Conservation (phyloP, 2,329 filamentous ascomycete genomes). For the Metarhizium anisopliae region DNA sequence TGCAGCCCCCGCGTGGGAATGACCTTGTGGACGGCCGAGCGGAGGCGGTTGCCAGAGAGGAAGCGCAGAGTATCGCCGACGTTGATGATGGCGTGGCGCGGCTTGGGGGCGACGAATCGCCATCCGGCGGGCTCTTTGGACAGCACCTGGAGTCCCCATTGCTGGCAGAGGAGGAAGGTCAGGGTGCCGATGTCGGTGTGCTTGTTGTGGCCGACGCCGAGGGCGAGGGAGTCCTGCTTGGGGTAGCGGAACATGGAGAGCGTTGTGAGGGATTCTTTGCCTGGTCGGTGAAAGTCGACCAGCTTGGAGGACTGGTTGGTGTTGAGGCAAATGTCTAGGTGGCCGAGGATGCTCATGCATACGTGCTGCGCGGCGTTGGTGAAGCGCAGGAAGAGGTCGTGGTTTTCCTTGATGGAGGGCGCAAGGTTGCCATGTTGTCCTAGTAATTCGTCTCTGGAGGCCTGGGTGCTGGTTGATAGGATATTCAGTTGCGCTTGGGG, state of each 20-base stretch:
- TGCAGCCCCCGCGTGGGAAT: background rate
- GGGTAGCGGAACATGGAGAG: constrained; percentile 29
- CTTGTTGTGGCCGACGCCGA: constrained; percentile 32
- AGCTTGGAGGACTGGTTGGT: background rate
- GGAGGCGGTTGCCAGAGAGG: constrained; percentile 5
- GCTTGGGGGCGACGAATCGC: constrained; percentile 5
- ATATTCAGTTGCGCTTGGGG: no score
- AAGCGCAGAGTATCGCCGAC: constrained; percentile 8
- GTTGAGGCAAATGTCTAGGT: no score
- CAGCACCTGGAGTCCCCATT: constrained; percentile 46
- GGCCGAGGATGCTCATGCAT: no score
- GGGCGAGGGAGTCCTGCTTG: constrained; percentile 14
- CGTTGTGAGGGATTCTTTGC: no score
- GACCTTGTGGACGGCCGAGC: constrained; percentile 8
- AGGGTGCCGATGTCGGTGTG: constrained; percentile 45
- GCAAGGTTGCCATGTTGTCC: no score
- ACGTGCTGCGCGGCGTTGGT: no score
- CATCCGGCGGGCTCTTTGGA: constrained; percentile 23
- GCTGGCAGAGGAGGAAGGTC: constrained; percentile 42
- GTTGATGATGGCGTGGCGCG: constrained; percentile 7
- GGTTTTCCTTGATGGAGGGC: no score
- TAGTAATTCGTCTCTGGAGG: no score
- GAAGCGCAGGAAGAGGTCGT: no score
- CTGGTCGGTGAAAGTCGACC: constrained; percentile 27
- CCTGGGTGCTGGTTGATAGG: no score